phyloP scores from a whole-genome alignment of 1,139 yeast genomes.

The Scheffersomyces segobiensis region DNA sequence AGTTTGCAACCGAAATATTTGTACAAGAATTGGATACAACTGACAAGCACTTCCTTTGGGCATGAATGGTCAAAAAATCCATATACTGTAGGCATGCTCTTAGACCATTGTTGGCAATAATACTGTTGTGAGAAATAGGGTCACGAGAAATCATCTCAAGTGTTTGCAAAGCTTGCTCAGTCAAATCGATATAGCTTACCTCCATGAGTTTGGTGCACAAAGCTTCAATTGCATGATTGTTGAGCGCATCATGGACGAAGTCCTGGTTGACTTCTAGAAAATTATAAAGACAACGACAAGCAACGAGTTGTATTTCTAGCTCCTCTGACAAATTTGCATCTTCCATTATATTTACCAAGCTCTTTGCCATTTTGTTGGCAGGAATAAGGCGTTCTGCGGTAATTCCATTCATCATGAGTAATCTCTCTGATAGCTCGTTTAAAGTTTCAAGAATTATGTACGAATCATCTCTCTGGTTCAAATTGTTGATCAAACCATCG shows the following conservation, averaged over 20 bases:
- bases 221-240: slow-evolving; percentile 65
- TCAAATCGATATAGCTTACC: slow-evolving; percentile 82
- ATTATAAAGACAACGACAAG: slow-evolving; percentile 84
- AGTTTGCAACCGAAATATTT: slow-evolving; percentile 44
- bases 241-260: slow-evolving; percentile 63
- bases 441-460: slow-evolving; percentile 55
- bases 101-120: slow-evolving; percentile 62
- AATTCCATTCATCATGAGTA: slow-evolving; percentile 68
- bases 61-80: slow-evolving; percentile 87
- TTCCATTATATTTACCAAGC: slow-evolving; percentile 58
- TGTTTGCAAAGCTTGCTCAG: slow-evolving; percentile 87
- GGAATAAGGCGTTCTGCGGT: slow-evolving; percentile 69
- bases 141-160: slow-evolving; percentile 66
- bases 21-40: slow-evolving; percentile 79
- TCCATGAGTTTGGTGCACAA: slow-evolving; percentile 70
- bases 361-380: slow-evolving; percentile 53
- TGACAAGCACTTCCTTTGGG: slow-evolving; percentile 78
- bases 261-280: slow-evolving; percentile 76
- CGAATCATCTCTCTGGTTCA: slow-evolving; percentile 48
- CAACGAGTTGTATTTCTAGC: slow-evolving; percentile 76
- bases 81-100: slow-evolving; percentile 69
- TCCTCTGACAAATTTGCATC: slow-evolving; percentile 63
- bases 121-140: slow-evolving; percentile 47
- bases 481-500: slow-evolving; percentile 39
- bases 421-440: slow-evolving; percentile 60